Percentiles rank a stretch among this genome's conserved stretches.
Evolutionary conservation across 2,329 filamentous ascomycete species (phyloP).

Genomic region (Cytospora chrysosperma): DNA sequence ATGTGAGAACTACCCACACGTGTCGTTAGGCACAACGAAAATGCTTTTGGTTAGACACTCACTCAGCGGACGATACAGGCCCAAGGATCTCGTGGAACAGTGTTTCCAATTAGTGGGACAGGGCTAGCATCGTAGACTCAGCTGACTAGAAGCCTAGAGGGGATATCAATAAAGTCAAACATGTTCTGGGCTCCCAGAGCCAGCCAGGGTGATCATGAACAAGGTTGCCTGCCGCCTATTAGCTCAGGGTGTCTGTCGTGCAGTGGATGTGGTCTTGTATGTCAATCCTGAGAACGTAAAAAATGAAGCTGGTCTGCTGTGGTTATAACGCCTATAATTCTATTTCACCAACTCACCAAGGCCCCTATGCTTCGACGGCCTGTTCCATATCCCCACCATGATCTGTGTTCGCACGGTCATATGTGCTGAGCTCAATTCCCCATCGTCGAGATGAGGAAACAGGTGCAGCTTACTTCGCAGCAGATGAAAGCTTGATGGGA

Average conservation of each 20-base stretch:
- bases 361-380: background rate
- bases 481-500: background rate
- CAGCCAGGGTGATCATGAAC: background rate
- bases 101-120: background rate
- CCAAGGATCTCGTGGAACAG: background rate
- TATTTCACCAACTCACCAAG: background rate
- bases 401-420: background rate
- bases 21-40: background rate
- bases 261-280: background rate
- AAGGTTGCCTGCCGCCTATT: background rate
- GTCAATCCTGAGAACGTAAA: too few species aligned
- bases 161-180: too few species aligned
- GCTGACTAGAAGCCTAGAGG: background rate
- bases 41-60: background rate
- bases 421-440: background rate
- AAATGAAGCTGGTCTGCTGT: too few species aligned
- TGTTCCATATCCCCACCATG: background rate
- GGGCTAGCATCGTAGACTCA: background rate
- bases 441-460: background rate
- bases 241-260: too few species aligned
- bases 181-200: background rate
- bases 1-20: background rate
- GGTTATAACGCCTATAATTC: background rate
- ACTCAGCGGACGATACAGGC: background rate
- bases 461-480: background rate